Conservation (phyloP, 768 basidiomycete genomes). For the Dictyophora rubrovolvata region DNA sequence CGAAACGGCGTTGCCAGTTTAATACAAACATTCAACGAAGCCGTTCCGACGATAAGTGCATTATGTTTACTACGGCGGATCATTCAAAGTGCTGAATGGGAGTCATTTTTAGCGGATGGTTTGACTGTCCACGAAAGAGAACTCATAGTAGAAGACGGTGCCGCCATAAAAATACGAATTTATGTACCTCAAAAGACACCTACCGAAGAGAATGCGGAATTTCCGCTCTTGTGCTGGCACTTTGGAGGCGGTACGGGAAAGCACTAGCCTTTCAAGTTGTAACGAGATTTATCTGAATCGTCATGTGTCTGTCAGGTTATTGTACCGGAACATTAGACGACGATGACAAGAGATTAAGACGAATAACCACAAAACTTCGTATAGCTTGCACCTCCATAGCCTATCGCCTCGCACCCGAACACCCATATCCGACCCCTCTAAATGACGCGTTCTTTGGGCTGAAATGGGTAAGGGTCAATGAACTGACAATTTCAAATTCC, state of each 20-base stretch:
- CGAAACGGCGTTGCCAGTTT: not conserved
- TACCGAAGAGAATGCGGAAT: not conserved
- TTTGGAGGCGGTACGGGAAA: not conserved
- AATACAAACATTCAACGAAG: not conserved
- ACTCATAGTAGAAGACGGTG: not conserved
- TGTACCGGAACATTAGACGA: not conserved
- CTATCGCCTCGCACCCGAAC: slow-evolving; percentile 18
- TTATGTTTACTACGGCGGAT: not conserved
- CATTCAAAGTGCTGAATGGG: not conserved
- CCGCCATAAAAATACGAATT: not conserved
- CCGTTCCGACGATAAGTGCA: not conserved
- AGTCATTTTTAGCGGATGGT: not conserved
- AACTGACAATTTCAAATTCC: not conserved
- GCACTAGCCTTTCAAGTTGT: not conserved
- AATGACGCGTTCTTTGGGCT: slow-evolving; percentile 17
- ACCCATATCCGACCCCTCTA: slow-evolving; percentile 15
- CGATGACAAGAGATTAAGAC: slow-evolving; percentile 14
- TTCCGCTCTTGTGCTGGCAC: not conserved
- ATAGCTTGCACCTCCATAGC: slow-evolving; percentile 13
- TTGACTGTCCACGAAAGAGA: not conserved
- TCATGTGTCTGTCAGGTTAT: not conserved
- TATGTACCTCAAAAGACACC: not conserved
- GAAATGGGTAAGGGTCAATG: slow-evolving; percentile 16
- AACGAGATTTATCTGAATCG: not conserved
- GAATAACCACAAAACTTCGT: slow-evolving; percentile 11